Evolutionary conservation across 1,139 yeast genomes (phyloP), one percentile per base, ranked within the genome.

Genomic region (Hansenula anomala): DNA sequence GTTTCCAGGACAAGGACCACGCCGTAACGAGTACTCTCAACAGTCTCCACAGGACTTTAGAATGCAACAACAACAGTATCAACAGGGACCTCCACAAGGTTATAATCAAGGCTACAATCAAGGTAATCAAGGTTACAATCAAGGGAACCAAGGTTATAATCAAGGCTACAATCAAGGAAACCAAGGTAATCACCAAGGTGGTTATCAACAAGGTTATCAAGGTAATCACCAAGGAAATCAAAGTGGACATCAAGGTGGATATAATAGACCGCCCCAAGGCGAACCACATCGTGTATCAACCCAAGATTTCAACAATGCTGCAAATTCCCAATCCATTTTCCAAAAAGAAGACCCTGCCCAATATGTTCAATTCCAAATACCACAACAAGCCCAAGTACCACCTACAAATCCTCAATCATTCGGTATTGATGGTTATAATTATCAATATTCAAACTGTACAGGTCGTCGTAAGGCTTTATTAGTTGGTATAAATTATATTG

Each of bases 401-500:
- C 53, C 66, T 3, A 50, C 61, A 7, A 52, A 51, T 30, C 60
- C 63, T 27, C 72, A 67, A 47, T 53, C 61, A 6, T 64, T 62
- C 41, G 69, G 68, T 23, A 43, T 45, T n/a, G 30, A 42, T 3
- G 49, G 47, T 9, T 49, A 49, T 31, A 38, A 48, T 28, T 83
- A 65, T 60, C 83, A 80, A 58, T 85, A 84, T 64, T 86, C 95
- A 28, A 77, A 78, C 59, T 84, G 92, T 68, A 63, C 75, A 1
- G 95, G 95, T 16, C 67, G 67, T 36, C 78, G 82, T 49, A 90
- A 89, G 66, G 97, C 97, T 1, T 63, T 90, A 43, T 62, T 89
- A 41, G 72, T 90, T 39, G 97, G 97, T 10, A 84, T 88, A 63
- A 90, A 90, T 64, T 90, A 90, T 62, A 70, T 80, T 51, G 95